Percentiles rank a stretch among this genome's conserved stretches.
Conservation (phyloP, 441 rosid genomes). For the Pelargonium fulgidum region DNA sequence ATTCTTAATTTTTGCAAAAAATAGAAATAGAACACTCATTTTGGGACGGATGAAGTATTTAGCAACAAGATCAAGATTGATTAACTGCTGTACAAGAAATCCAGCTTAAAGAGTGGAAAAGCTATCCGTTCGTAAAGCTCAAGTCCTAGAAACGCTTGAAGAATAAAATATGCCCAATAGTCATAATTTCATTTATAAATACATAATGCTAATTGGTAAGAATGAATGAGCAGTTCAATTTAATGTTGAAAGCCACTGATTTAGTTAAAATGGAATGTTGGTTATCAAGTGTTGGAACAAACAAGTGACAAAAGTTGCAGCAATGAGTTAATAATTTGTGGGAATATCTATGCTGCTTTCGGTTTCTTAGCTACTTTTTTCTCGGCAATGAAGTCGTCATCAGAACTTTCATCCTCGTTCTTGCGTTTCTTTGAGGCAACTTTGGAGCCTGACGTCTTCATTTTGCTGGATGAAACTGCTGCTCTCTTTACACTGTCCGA, state of each 20-base stretch:
- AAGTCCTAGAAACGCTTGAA: too few relatives aligned
- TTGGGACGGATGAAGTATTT: too few relatives aligned
- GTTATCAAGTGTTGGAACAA: conserved; percentile 1
- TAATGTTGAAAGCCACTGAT: neutral
- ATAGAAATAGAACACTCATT: too few relatives aligned
- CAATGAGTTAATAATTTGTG: neutral
- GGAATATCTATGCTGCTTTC: conserved; percentile 28
- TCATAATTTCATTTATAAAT: too few relatives aligned
- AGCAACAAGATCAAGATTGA: too few relatives aligned
- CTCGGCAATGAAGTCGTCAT: conserved; percentile 32
- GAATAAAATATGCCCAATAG: too few relatives aligned
- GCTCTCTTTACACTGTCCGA: conserved; percentile 35
- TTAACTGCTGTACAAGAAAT: too few relatives aligned
- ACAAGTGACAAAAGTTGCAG: neutral
- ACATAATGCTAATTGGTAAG: too few relatives aligned
- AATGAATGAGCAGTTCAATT: too few relatives aligned
- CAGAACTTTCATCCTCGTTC: conserved; percentile 42
- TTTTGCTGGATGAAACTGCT: conserved; percentile 32
- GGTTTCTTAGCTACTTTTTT: conserved; percentile 33
- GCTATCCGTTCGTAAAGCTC: too few relatives aligned
- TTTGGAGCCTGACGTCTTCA: conserved; percentile 35
- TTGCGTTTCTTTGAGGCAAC: conserved; percentile 43
- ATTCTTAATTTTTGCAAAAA: too few relatives aligned
- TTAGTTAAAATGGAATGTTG: neutral
- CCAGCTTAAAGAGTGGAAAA: too few relatives aligned